Evolutionary conservation across 2,329 filamentous ascomycete species (phyloP).

Genomic region (Phyllosticta citribraziliensis): DNA sequence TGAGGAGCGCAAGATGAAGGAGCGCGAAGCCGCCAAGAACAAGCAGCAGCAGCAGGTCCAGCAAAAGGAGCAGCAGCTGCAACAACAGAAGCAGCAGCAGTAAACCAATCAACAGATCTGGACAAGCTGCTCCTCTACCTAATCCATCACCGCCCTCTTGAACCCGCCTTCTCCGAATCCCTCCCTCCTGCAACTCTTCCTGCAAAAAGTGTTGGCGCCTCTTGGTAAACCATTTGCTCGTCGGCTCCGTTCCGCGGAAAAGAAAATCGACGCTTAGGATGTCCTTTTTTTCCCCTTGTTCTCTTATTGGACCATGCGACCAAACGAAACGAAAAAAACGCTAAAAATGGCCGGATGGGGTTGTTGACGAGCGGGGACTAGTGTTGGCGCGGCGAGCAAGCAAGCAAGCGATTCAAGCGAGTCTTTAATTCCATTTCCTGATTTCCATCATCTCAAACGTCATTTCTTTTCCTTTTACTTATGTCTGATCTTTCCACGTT

Average conservation of each 20-base stretch:
- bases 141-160: background rate
- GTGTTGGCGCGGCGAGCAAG: background rate
- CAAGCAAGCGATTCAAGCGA: background rate
- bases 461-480: background rate
- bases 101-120: background rate
- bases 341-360: background rate
- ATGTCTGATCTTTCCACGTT: too few species aligned
- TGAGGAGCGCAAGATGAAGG: constrained; percentile 55
- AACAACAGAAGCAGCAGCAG: background rate
- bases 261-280: too few species aligned
- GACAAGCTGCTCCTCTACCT: background rate
- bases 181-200: background rate
- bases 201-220: background rate
- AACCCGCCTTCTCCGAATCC: background rate
- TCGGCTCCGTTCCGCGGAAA: too few species aligned
- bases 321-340: background rate
- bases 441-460: too few species aligned
- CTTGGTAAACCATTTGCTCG: background rate
- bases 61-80: constrained; percentile 13
- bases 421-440: background rate
- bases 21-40: constrained; percentile 34
- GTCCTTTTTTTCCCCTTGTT: background rate
- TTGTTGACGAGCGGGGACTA: background rate
- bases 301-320: background rate
- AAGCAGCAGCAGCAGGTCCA: constrained; percentile 16